A percentile compares a stretch with the other conserved stretches of the same genome.
phyloP scores from a whole-genome alignment of 192 early-diverging fungal species.

The Entomortierella parvispora region DNA sequence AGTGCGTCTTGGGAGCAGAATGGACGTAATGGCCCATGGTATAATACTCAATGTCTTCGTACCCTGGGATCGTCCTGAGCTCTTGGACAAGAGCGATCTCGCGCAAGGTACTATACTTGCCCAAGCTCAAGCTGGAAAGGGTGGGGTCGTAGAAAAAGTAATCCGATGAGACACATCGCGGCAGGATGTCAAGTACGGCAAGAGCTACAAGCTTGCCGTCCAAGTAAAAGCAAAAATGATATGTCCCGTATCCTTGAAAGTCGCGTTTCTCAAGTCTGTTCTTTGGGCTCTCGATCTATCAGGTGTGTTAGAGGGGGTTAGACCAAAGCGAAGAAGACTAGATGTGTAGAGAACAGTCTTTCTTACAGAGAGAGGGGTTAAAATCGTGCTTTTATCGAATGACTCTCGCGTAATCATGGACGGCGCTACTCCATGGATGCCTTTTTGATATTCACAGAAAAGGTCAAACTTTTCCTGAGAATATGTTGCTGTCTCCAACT shows the following conservation, averaged over 20 bases:
- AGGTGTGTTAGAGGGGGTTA: not conserved
- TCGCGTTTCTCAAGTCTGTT: not conserved
- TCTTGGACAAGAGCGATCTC: constrained; percentile 79
- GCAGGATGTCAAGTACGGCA: constrained; percentile 92
- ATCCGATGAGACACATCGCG: constrained; percentile 86
- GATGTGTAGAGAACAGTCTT: not conserved
- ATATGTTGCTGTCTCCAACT: constrained; percentile 72
- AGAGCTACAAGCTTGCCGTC: constrained; percentile 85
- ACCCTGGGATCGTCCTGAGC: constrained; percentile 55
- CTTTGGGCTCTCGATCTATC: constrained; percentile 17
- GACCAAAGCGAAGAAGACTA: not conserved
- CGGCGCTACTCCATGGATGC: constrained; percentile 78
- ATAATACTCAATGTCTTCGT: constrained; percentile 83
- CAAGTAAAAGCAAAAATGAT: constrained; percentile 92
- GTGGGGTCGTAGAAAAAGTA: constrained; percentile 96
- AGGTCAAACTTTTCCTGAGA: constrained; percentile 80
- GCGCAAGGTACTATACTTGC: constrained; percentile 85
- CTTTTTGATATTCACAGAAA: constrained; percentile 84
- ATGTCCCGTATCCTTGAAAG: constrained; percentile 73
- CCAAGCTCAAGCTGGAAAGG: constrained; percentile 75
- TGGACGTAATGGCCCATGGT: constrained; percentile 93
- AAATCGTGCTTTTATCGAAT: constrained; percentile 79
- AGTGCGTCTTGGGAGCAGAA: constrained; percentile 89
- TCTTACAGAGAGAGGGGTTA: constrained; percentile 71
- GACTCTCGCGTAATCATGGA: constrained; percentile 59